Percentiles rank a stretch among this genome's conserved stretches.
Conservation (phyloP, 306 rosid species). For the Cucumis hystrix region DNA sequence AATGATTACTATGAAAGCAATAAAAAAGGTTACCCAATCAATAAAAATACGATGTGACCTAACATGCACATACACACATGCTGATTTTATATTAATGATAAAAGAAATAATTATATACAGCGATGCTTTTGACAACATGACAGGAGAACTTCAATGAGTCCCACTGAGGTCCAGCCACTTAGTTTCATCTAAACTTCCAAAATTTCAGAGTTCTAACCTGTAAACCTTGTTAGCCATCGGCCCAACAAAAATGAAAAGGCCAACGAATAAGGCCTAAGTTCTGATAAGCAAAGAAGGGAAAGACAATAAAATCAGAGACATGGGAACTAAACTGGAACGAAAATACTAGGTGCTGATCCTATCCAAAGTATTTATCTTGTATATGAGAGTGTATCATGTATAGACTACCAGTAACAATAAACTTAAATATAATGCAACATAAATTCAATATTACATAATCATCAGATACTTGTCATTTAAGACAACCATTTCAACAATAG, state of each 20-base stretch:
- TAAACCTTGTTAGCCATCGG: background rate
- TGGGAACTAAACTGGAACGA: background rate
- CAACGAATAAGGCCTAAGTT: background rate
- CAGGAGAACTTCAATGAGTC: background rate
- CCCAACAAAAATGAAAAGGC: background rate
- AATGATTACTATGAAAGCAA: background rate
- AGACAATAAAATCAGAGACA: background rate
- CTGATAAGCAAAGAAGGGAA: background rate
- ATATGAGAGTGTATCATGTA: background rate
- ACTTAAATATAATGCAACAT: background rate
- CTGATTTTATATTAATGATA: background rate
- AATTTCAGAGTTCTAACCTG: background rate
- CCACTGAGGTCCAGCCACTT: background rate
- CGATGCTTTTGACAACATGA: background rate
- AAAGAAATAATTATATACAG: background rate
- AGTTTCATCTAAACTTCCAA: background rate
- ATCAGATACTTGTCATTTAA: background rate
- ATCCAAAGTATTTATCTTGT: background rate
- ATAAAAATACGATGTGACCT: background rate
- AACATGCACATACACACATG: background rate
- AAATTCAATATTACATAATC: background rate
- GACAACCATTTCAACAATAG: background rate
- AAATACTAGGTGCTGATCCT: background rate
- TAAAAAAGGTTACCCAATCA: background rate
- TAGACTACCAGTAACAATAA: background rate